Base-by-base conservation (phyloP, 306 rosid species). In the Dalbergia oliveri region DNA sequence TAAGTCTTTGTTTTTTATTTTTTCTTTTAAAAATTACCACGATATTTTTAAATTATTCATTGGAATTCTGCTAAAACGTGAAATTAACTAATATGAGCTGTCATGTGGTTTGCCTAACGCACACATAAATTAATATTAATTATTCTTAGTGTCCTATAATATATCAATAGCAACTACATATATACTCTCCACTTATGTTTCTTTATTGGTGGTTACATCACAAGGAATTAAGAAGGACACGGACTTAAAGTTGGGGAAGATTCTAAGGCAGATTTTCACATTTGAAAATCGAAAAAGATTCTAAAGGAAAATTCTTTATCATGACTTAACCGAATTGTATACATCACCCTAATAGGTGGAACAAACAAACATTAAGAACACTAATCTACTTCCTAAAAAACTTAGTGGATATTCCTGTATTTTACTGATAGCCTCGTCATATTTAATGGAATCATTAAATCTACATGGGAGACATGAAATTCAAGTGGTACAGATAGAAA, bases 191-290 rank as follows among this genome's bases (percentile, higher is more conserved):
- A 81, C 85, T 59, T 37, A 53, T 11, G 34, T 31, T 58, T 72
- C n/a, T 79, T 45, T 45, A 64, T 50, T 75, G 66, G 65, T 47
- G 72, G 64, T 19, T 47, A 41, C 19, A 66, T 53, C 39, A 57
- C 60, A 33, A 43, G 9, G 41, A 80, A 37, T 35, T 53, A 50
- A 37, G 41, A 5, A 61, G 15, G 23, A 5, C 66, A 5, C 39
- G 53, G 8, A 49, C 13, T n/a, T 9, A 70, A 23, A 31, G 75
- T 41, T 37, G 66, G 19, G 33, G 54, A 39, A 69, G 82, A 82
- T 70, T 70, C 79, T 10, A 41, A 26, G 34, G 12, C 18, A 51
- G 59, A 47, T 72, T 78, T 78, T 65, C 60, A 18, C 60, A 47
- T 72, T 53, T 14, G 44, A 44, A 54, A 39, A 7, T 51, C 10